Percentiles rank a stretch among this genome's conserved stretches.
Evolutionary conservation across 345 rosid species (phyloP).

Genomic region (Lepidium didymum): DNA sequence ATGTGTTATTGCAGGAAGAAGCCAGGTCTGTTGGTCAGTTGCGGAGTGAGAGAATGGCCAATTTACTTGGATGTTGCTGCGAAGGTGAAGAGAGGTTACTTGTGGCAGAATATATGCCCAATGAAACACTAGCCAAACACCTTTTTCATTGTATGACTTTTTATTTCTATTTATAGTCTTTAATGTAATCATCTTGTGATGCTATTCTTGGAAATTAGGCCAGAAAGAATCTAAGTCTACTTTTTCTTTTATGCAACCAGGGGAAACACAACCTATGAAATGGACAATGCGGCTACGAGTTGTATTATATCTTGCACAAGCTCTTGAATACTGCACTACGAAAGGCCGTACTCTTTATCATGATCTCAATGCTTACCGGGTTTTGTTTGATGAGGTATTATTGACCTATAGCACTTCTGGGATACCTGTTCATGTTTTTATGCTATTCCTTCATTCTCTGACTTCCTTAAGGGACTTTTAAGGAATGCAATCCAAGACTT

Average conservation of each 20-base stretch:
- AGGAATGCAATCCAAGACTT: conserved; percentile 88
- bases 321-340: conserved; percentile 85
- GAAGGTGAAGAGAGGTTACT: conserved; percentile 86
- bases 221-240: not conserved
- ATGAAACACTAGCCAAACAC: conserved; percentile 92
- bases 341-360: conserved; percentile 84
- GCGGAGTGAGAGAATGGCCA: conserved; percentile 66
- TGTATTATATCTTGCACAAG: conserved; percentile 87
- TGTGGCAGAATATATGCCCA: conserved; percentile 82
- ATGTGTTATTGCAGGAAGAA: conserved; percentile 54
- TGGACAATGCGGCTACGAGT: conserved; percentile 97
- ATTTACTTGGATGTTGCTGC: conserved; percentile 85
- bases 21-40: conserved; percentile 87
- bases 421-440: not conserved
- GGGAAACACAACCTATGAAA: conserved; percentile 95
- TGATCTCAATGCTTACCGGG: conserved; percentile 90
- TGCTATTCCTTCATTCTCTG: conserved; percentile 7
- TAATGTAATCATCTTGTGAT: not conserved
- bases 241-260: conserved; percentile 29
- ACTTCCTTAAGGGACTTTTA: conserved; percentile 9
- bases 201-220: not conserved
- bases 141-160: conserved; percentile 68
- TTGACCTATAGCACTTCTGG: not conserved
- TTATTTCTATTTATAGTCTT: not conserved
- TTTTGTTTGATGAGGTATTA: conserved; percentile 81